phyloP scores from a whole-genome alignment of 305 asterid genomes.

The Solanum hybrid region DNA sequence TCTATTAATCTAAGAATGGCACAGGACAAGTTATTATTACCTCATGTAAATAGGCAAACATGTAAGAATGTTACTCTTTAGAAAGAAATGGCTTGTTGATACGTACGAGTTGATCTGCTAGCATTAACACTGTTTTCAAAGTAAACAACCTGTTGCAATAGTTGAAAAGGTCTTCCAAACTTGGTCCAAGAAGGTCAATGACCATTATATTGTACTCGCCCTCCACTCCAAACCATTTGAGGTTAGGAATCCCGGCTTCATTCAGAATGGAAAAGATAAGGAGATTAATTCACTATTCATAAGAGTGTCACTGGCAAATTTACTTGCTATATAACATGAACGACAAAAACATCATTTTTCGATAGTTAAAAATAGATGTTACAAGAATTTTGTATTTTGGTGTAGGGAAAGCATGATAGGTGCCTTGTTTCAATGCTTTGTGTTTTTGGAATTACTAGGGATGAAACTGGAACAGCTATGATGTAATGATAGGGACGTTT shows the following conservation, averaged over 20 bases:
- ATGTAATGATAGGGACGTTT: background rate
- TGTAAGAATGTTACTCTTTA: background rate
- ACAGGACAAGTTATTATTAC: background rate
- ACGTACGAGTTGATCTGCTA: constrained; percentile 92
- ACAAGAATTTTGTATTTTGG: background rate
- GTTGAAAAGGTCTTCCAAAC: constrained; percentile 93
- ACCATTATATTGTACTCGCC: constrained; percentile 86
- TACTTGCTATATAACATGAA: background rate
- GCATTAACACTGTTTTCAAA: constrained; percentile 89
- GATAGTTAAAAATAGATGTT: background rate
- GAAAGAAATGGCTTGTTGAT: background rate
- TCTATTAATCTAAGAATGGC: constrained; percentile 65
- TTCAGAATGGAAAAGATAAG: constrained; percentile 11
- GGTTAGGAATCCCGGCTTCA: constrained; percentile 82
- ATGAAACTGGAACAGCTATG: background rate
- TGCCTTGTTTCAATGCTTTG: background rate
- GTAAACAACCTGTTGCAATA: constrained; percentile 82
- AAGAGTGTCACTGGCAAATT: background rate
- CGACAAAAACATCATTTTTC: background rate
- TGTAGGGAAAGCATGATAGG: background rate
- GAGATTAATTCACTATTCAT: background rate
- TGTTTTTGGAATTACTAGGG: background rate
- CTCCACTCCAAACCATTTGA: constrained; percentile 93
- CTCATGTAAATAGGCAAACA: background rate
- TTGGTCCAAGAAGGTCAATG: constrained; percentile 97